phyloP scores from a whole-genome alignment of 1,139 yeast species.

The Candida freyschussii region DNA sequence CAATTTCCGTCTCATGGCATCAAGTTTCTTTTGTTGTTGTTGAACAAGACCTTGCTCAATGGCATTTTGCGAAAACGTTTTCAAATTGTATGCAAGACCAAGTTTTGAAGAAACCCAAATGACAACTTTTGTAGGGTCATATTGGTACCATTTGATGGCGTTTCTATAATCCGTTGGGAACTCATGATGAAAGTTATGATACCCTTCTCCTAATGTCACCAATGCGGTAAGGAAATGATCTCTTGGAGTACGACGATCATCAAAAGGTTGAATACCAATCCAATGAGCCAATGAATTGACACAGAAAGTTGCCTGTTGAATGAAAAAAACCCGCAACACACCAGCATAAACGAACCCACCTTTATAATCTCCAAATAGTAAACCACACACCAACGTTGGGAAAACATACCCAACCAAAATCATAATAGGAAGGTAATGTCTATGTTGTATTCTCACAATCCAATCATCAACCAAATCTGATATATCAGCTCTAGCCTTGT shows the following conservation, averaged over 20 bases:
- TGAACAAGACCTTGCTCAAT: slow-evolving; percentile 94
- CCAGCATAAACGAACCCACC: slow-evolving; percentile 96
- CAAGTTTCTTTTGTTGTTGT: slow-evolving; percentile 94
- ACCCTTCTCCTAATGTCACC: slow-evolving; percentile 97
- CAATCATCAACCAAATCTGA: slow-evolving; percentile 87
- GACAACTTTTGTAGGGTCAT: slow-evolving; percentile 88
- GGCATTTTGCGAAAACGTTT: slow-evolving; percentile 90
- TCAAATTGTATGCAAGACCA: slow-evolving; percentile 87
- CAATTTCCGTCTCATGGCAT: slow-evolving; percentile 67
- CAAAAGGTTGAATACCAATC: slow-evolving; percentile 97
- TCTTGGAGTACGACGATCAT: slow-evolving; percentile 95
- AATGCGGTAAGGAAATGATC: slow-evolving; percentile 93
- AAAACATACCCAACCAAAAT: slow-evolving; percentile 59
- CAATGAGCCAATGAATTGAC: slow-evolving; percentile 98
- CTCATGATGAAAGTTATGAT: slow-evolving; percentile 99
- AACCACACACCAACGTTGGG: slow-evolving; percentile 76
- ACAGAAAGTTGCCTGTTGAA: slow-evolving; percentile 98
- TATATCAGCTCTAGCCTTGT: slow-evolving; percentile 94
- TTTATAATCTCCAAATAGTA: slow-evolving; percentile 80
- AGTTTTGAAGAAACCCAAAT: slow-evolving; percentile 69
- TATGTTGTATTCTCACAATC: slow-evolving; percentile 89
- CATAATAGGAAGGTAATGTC: slow-evolving; percentile 76
- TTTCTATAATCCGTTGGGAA: slow-evolving; percentile 98
- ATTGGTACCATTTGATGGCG: slow-evolving; percentile 97
- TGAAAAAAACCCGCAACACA: slow-evolving; percentile 70